Base-by-base conservation (phyloP, 2,329 filamentous ascomycete species). In the Neonectria faginata region DNA sequence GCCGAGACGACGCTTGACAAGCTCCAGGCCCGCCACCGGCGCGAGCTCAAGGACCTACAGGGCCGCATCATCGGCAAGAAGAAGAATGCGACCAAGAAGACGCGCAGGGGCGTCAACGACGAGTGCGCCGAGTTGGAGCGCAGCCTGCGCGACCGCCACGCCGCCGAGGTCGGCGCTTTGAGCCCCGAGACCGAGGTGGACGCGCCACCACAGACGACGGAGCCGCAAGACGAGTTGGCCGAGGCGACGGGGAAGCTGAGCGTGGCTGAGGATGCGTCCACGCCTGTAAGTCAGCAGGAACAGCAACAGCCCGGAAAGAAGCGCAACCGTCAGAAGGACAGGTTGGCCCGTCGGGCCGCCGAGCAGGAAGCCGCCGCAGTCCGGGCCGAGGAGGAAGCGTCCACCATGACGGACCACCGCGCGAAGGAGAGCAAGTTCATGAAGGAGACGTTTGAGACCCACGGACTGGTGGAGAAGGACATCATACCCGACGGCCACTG, bases 401-500 rank as follows among this genome's bases (percentile, higher is more conserved):
- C 87, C 3, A 83, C 81, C 68, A 90, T 94, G 81, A 91, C 91
- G 8, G 89, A 97, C 80, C 86, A 90, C 76, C 89, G 92, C 64
- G 85, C 86, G 48, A 80, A 86, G 57, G 94, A 97, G 81, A 85
- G 88, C 70, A 83, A 86, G 56, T 85, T 86, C 51, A 94, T 99
- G 89, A 83, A 87, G 62, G 82, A 82, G 29, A 86, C 88, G 44
- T 91, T 97, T 76, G 80, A 83, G 58, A 81, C 84, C 48, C 81
- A 91, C 62, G 84, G 84, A 0, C 84, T 98, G 16, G 83, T 82
- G 20, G 92, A 97, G 81, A 87, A 92, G 72, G 89, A 93, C 63
- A 94, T 99, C 62, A 87, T 87, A 42, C 93, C 96, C 0, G 95
- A 99, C 79, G 96, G 96, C 0, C 96, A 99, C 80, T 99, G 96